phyloP scores from a whole-genome alignment of 371 early-diverging fungal species.

The Apophysomyces ossiformis region DNA sequence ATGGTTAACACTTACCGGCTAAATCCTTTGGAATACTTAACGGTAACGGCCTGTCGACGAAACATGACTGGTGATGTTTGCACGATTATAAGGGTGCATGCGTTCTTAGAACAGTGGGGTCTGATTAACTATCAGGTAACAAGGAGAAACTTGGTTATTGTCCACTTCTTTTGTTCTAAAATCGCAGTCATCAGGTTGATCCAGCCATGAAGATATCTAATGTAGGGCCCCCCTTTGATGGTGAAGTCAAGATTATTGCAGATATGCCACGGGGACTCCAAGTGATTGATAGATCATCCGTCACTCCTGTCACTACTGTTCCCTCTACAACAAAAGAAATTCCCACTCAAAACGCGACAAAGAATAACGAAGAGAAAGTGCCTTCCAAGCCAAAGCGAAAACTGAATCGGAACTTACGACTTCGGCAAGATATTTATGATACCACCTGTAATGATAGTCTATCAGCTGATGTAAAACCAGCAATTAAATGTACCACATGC shows the following conservation, averaged over 20 bases:
- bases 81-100: slow-evolving; percentile 95
- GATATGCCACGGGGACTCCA: slow-evolving; percentile 21
- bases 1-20: slow-evolving; percentile 96
- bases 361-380: not conserved
- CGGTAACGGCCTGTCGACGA: slow-evolving; percentile 95
- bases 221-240: slow-evolving; percentile 31
- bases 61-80: slow-evolving; percentile 97
- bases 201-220: slow-evolving; percentile 85
- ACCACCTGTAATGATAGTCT: slow-evolving; percentile 18
- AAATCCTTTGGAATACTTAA: slow-evolving; percentile 93
- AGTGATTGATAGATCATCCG: not conserved
- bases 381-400: slow-evolving; percentile 7
- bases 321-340: not conserved
- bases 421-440: not conserved
- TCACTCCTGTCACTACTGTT: not conserved
- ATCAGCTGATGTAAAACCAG: no score
- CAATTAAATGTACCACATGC: slow-evolving; percentile 71
- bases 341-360: not conserved
- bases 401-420: slow-evolving; percentile 1
- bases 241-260: slow-evolving; percentile 24
- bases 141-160: no score
- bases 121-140: slow-evolving; percentile 97
- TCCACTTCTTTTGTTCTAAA: slow-evolving; percentile 59
- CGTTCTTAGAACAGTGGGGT: slow-evolving; percentile 99
- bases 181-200: slow-evolving; percentile 77